phyloP scores from a whole-genome alignment of 192 early-diverging fungal species.

The Glomus cerebriforme region DNA sequence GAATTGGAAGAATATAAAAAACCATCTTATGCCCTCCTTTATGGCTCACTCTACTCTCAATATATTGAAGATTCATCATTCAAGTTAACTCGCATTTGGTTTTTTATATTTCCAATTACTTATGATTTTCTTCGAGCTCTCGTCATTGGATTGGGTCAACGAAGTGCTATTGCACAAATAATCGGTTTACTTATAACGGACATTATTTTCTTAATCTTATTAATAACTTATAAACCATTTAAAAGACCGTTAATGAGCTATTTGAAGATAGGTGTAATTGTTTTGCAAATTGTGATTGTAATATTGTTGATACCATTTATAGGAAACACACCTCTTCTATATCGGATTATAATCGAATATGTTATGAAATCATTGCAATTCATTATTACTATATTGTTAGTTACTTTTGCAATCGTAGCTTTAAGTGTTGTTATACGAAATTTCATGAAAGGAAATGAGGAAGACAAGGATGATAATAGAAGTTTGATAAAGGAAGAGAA shows the following conservation, averaged over 20 bases:
- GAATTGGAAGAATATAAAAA: not conserved
- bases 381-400: too few species aligned
- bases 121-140: constrained; percentile 23
- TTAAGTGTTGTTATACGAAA: too few species aligned
- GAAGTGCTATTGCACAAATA: not conserved
- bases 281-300: not conserved
- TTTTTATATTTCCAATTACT: not conserved
- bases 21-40: not conserved
- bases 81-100: constrained; percentile 20
- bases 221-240: not conserved
- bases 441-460: too few species aligned
- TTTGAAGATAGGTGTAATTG: not conserved
- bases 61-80: not conserved
- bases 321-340: too few species aligned
- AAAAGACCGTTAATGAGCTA: not conserved
- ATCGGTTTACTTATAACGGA: not conserved
- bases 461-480: too few species aligned
- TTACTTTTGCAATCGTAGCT: too few species aligned
- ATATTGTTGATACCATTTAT: constrained; percentile 5
- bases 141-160: constrained; percentile 1
- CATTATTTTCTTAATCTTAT: constrained; percentile 4
- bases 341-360: too few species aligned
- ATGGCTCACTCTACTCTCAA: constrained; percentile 15
- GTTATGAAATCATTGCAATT: too few species aligned
- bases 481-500: too few species aligned